These are phyloP conservation scores for Zoysia pacifica DNA, from an alignment of 176 grass and related monocot genomes.

Conservation along the genomic window DNA sequence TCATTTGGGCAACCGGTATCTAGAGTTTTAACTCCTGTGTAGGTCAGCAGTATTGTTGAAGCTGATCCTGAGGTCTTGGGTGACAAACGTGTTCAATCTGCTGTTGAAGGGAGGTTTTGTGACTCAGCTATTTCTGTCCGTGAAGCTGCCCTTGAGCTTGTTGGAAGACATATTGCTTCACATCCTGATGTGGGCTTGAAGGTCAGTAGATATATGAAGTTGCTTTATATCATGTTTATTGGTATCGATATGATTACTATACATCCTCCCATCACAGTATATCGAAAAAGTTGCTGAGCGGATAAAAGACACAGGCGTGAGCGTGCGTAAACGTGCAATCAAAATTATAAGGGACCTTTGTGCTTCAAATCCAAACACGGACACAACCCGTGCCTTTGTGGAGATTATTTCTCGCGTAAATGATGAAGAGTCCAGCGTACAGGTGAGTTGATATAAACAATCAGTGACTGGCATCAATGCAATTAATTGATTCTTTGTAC, in stretches of 20 bases:
- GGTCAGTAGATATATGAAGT: slow-evolving; percentile 53
- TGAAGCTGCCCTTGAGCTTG: slow-evolving; percentile 99
- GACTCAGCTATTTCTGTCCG: slow-evolving; percentile 98
- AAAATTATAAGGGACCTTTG: slow-evolving; percentile 97
- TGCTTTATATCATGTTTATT: slow-evolving; percentile 30
- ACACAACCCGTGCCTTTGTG: slow-evolving; percentile 79
- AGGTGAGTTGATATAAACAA: slow-evolving; percentile 56
- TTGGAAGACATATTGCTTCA: slow-evolving; percentile 97
- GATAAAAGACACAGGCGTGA: slow-evolving; percentile 98
- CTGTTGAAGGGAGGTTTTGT: slow-evolving; percentile 99
- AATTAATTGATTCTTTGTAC: slow-evolving; percentile 7
- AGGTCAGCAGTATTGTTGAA: slow-evolving; percentile 99
- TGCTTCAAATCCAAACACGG: slow-evolving; percentile 73
- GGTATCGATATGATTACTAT: slow-evolving; percentile 30
- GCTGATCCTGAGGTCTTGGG: slow-evolving; percentile 95
- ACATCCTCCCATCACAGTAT: slow-evolving; percentile 63
- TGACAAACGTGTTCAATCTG: slow-evolving; percentile 91
- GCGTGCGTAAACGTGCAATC: slow-evolving; percentile 94
- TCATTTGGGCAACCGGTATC: slow-evolving; percentile 18
- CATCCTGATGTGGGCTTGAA: slow-evolving; percentile 98
- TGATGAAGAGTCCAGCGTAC: slow-evolving; percentile 97
- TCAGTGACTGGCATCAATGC: neutral
- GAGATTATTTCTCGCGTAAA: slow-evolving; percentile 99
- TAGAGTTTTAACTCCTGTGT: slow-evolving; percentile 39
- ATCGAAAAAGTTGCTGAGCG: slow-evolving; percentile 96